Conservation (phyloP, 2,329 filamentous ascomycete species). For the Neofusicoccum ribis region DNA sequence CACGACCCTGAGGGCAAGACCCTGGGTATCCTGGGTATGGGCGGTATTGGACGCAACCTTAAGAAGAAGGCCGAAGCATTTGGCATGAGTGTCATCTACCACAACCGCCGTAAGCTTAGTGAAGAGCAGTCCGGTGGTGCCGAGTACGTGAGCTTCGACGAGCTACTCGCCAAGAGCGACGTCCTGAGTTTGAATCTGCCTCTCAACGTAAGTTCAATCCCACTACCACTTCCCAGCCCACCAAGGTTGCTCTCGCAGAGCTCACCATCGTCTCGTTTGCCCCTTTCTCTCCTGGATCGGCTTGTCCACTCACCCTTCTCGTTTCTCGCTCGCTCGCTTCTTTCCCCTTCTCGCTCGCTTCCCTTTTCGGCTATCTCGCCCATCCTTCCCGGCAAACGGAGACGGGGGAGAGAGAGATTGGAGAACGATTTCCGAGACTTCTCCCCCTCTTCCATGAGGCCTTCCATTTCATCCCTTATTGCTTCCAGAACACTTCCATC, state of each 20-base stretch:
- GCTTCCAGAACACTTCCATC: constrained; percentile 11
- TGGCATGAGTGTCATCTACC: constrained; percentile 73
- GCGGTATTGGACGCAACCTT: constrained; percentile 77
- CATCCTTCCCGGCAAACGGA: neutral
- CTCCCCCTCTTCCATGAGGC: neutral
- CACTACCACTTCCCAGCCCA: neutral
- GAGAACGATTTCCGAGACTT: constrained; percentile 10
- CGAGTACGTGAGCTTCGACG: constrained; percentile 72
- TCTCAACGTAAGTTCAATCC: constrained; percentile 64
- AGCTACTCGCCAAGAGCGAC: constrained; percentile 68
- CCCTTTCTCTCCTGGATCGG: constrained; percentile 13
- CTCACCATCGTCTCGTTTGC: neutral
- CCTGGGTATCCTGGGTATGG: constrained; percentile 82
- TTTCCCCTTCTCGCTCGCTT: constrained; percentile 14
- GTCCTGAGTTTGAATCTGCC: constrained; percentile 80
- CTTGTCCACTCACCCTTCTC: neutral
- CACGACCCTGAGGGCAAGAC: constrained; percentile 78
- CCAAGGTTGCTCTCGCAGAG: neutral
- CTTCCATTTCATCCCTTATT: neutral
- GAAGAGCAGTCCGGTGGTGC: constrained; percentile 59
- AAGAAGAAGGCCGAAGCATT: constrained; percentile 73
- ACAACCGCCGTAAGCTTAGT: constrained; percentile 66
- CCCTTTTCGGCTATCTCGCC: constrained; percentile 15
- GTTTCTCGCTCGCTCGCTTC: constrained; percentile 10
- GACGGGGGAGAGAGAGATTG: neutral